Evolutionary conservation across 2,329 filamentous ascomycete genomes (phyloP).

Genomic region (Aspergillus novofumigatus): DNA sequence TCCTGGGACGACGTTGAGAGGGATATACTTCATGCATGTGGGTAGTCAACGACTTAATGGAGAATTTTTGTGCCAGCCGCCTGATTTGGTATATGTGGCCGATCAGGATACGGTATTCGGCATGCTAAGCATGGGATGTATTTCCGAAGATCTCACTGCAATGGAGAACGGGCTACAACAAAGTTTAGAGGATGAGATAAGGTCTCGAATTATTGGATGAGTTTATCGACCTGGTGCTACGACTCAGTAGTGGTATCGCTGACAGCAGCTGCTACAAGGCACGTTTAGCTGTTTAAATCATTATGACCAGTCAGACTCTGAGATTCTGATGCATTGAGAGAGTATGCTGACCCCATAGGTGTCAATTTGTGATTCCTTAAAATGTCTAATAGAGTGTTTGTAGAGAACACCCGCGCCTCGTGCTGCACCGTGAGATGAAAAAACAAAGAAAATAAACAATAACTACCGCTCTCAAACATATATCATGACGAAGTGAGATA

Average conservation of each 20-base stretch:
- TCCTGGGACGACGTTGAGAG: conserved; percentile 15
- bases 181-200: background rate
- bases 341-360: background rate
- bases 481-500: background rate
- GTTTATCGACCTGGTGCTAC: background rate
- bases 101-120: background rate
- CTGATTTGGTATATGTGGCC: background rate
- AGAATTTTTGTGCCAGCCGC: background rate
- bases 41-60: background rate
- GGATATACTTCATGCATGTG: conserved; percentile 20
- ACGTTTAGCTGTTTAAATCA: background rate
- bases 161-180: background rate
- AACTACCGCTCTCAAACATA: background rate
- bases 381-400: conserved; percentile 5
- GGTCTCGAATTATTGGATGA: background rate
- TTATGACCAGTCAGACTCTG: background rate
- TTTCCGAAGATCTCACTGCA: background rate
- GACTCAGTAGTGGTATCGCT: background rate
- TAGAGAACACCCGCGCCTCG: conserved; percentile 6
- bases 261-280: background rate
- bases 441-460: background rate
- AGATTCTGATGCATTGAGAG: background rate
- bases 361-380: background rate
- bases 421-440: background rate
- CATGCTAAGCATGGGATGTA: background rate